Evolutionary conservation across 2,329 filamentous ascomycete genomes (phyloP).

Genomic region (Ophiostoma populinum): DNA sequence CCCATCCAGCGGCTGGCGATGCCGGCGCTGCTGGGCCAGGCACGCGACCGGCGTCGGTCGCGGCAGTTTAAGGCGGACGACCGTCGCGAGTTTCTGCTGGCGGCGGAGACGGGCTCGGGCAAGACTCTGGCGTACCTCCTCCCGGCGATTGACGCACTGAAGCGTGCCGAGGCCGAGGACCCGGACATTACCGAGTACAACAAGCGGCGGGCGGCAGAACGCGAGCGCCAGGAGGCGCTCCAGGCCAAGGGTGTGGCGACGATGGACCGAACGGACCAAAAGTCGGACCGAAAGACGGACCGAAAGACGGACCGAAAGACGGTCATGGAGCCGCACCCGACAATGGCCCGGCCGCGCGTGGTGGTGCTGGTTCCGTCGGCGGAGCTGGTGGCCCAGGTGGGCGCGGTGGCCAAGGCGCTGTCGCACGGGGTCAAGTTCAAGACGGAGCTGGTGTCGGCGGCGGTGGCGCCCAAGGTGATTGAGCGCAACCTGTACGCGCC

Average conservation of each 20-base stretch:
- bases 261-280: too few species aligned
- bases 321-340: conserved; percentile 49
- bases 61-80: neutral
- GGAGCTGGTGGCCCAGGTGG: conserved; percentile 81
- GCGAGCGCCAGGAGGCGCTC: too few species aligned
- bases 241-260: too few species aligned
- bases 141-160: conserved; percentile 71
- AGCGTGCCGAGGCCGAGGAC: conserved; percentile 51
- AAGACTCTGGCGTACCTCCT: conserved; percentile 90
- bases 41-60: conserved; percentile 15
- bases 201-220: conserved; percentile 35
- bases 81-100: conserved; percentile 52
- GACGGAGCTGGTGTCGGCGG: conserved; percentile 64
- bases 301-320: conserved; percentile 18
- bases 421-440: conserved; percentile 80
- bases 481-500: conserved; percentile 69
- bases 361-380: conserved; percentile 83
- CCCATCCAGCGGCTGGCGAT: conserved; percentile 83
- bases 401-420: conserved; percentile 60
- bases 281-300: conserved; percentile 34
- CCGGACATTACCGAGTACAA: conserved; percentile 39
- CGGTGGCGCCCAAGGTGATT: conserved; percentile 60
- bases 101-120: conserved; percentile 90
- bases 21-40: conserved; percentile 53
- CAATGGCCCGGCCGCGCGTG: conserved; percentile 61